Base-by-base conservation (phyloP, 805 yeast genomes). In the Aciculoconidium aculeatum region DNA sequence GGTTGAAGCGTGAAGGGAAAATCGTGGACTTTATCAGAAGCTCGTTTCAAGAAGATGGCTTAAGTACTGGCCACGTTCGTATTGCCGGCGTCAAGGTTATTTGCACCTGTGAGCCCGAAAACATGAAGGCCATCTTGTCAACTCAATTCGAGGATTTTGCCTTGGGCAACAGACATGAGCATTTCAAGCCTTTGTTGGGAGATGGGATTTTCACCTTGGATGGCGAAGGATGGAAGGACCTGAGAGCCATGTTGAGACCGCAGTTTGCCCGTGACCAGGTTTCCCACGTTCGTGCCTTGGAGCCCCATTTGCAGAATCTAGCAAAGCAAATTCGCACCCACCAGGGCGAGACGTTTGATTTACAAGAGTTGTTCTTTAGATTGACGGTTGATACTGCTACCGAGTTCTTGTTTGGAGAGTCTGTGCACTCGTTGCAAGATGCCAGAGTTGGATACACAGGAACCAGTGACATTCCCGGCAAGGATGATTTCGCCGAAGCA, bases 401-500 rank as follows among this genome's bases (percentile, higher is more conserved):
- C 14, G 67, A 63, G 41, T 61, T 61, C 39, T 51, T 63, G 31
- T 58, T 63, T 44, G 69, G 69, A 13, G 62, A 57, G 37, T 47
- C 59, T 6, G 51, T 49, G 25, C 50, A 49, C 23, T 42, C 55
- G 13, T 50, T 59, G 21, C 40, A 39, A 17, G 61, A 55, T 32
- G 47, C 42, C 5, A 30, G 41, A 6, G 40, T 47, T 7, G 42
- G 41, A n/a, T 17, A 14, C 11, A 11, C 33, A 10, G 17, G 28
- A 2, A 31, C 30, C 4, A 28, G 26, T 15, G 28, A 40, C 28
- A 28, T 39, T 16, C 35, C 47, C n/a, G 55, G 50, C 3, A 50
- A 51, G 30, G 42, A 41, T 12, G 45, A 45, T 3, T 63, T 63
- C 42, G 61, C 62, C 18, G 51, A 46, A 6, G 50, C 58, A 14